Percentiles rank a stretch among this genome's conserved stretches.
These are phyloP conservation scores for Penicillium sp. DNA, from an alignment of 2,329 filamentous ascomycete genomes.

Conservation along the genomic window DNA sequence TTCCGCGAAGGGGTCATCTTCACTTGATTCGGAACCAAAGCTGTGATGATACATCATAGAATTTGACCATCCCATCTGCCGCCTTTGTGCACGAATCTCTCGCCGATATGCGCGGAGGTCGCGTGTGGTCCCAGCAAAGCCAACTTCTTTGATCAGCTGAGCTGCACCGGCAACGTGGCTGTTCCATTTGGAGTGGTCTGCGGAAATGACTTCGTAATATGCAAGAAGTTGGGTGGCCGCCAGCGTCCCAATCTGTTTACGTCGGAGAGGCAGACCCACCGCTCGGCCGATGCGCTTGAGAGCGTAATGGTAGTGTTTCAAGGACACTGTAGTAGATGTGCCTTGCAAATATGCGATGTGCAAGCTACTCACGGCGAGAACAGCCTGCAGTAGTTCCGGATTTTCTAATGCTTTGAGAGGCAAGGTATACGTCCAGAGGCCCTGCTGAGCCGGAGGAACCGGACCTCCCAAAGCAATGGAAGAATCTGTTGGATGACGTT, in stretches of 20 bases:
- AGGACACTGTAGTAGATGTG: conserved; percentile 67
- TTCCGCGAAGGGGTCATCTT: conserved; percentile 40
- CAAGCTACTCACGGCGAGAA: conserved; percentile 77
- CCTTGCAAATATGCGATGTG: conserved; percentile 80
- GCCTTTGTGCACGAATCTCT: conserved; percentile 33
- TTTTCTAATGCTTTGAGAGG: conserved; percentile 77
- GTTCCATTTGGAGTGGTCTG: conserved; percentile 93
- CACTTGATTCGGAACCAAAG: conserved; percentile 32
- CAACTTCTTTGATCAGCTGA: conserved; percentile 75
- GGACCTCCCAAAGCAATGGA: conserved; percentile 59
- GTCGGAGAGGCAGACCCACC: conserved; percentile 61
- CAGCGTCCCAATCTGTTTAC: conserved; percentile 73
- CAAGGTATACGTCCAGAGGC: conserved; percentile 66
- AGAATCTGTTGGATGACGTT: conserved; percentile 71
- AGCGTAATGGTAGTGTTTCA: conserved; percentile 87
- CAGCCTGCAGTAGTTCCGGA: conserved; percentile 82
- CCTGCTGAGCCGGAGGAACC: conserved; percentile 55
- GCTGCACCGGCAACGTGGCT: conserved; percentile 81
- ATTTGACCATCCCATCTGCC: conserved; percentile 19
- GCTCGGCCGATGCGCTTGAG: conserved; percentile 71
- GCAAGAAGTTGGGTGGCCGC: conserved; percentile 79
- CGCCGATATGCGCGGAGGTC: conserved; percentile 62
- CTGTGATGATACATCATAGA: conserved; percentile 14
- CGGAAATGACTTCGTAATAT: conserved; percentile 91
- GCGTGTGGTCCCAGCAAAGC: conserved; percentile 66